These are phyloP conservation scores for Cystobasidium pallidum DNA, from an alignment of 1,284 basidiomycete species.

Conservation along the genomic window DNA sequence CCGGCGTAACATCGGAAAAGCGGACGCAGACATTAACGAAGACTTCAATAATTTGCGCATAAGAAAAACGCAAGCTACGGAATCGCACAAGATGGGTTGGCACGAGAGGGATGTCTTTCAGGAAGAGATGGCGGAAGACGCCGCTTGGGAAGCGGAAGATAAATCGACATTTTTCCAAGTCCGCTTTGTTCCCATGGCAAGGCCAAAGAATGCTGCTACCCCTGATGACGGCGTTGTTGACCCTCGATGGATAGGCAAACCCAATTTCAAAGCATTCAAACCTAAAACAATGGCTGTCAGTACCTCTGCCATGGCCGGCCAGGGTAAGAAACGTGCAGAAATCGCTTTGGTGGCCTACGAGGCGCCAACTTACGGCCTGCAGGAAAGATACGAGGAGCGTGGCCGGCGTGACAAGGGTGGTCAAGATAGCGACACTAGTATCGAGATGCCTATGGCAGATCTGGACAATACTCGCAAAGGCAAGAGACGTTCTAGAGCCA, in stretches of 20 bases:
- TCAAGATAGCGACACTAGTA: slow-evolving; percentile 26
- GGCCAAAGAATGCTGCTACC: not conserved
- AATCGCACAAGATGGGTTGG: slow-evolving; percentile 39
- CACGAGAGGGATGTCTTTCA: slow-evolving; percentile 34
- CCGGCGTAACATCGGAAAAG: slow-evolving; percentile 19
- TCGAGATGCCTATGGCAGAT: slow-evolving; percentile 40
- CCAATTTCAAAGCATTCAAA: slow-evolving; percentile 44
- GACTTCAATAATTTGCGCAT: slow-evolving; percentile 43
- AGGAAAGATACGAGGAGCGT: slow-evolving; percentile 20
- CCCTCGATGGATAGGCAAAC: slow-evolving; percentile 21
- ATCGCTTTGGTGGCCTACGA: slow-evolving; percentile 11
- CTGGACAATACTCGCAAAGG: not conserved
- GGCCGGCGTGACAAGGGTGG: not conserved
- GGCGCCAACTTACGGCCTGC: slow-evolving; percentile 22
- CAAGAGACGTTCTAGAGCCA: slow-evolving; percentile 15
- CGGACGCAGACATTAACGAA: slow-evolving; percentile 37
- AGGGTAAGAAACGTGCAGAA: not conserved
- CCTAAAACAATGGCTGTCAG: slow-evolving; percentile 15
- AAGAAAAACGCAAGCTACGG: not conserved
- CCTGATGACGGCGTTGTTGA: slow-evolving; percentile 1
- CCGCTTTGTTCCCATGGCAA: slow-evolving; percentile 24
- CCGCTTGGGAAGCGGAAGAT: slow-evolving; percentile 31
- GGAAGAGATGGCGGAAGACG: slow-evolving; percentile 37
- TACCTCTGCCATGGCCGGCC: not conserved
- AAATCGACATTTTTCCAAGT: slow-evolving; percentile 43